A percentile compares a stretch with the other conserved stretches of the same genome.
These are phyloP conservation scores for Cladosporium halotolerans DNA, from an alignment of 2,329 filamentous ascomycete genomes.

Conservation along the genomic window DNA sequence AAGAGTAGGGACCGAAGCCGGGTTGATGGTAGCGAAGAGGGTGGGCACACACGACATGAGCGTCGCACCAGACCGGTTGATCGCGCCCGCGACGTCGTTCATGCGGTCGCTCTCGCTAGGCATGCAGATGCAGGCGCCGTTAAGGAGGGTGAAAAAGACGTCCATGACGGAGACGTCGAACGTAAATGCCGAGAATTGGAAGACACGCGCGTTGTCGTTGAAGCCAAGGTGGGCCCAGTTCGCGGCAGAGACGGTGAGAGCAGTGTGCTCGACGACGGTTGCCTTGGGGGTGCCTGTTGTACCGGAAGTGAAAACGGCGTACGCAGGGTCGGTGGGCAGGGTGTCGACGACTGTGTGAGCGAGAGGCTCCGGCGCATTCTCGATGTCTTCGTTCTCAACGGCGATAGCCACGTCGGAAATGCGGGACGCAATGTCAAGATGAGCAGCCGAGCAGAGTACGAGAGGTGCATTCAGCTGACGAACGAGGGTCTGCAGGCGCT, in stretches of 20 bases:
- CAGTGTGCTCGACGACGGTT: conserved; percentile 1
- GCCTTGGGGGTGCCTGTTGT: conserved; percentile 18
- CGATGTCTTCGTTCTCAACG: not conserved
- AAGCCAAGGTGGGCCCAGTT: conserved; percentile 10
- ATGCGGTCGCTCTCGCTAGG: conserved; percentile 42
- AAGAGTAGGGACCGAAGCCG: conserved; percentile 34
- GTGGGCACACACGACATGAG: conserved; percentile 43
- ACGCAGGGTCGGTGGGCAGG: not conserved
- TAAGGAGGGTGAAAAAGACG: conserved; percentile 33
- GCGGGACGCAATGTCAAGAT: not conserved
- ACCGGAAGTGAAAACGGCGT: conserved; percentile 21
- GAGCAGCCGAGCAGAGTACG: conserved; percentile 2
- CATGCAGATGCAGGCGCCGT: conserved; percentile 44
- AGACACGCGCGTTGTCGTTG: conserved; percentile 45
- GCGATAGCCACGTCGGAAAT: not conserved
- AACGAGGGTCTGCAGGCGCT: conserved; percentile 8
- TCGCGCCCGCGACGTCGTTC: conserved; percentile 41
- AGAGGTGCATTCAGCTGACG: conserved; percentile 2
- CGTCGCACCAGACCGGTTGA: conserved; percentile 33
- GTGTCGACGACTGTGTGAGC: conserved; percentile 31
- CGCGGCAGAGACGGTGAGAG: conserved; percentile 1
- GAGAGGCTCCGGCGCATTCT: conserved; percentile 37
- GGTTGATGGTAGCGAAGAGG: conserved; percentile 36
- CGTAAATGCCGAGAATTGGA: conserved; percentile 43
- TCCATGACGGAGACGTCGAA: conserved; percentile 39